phyloP scores from a whole-genome alignment of 352 stramenopile species.

The Globisporangium paddicum region DNA sequence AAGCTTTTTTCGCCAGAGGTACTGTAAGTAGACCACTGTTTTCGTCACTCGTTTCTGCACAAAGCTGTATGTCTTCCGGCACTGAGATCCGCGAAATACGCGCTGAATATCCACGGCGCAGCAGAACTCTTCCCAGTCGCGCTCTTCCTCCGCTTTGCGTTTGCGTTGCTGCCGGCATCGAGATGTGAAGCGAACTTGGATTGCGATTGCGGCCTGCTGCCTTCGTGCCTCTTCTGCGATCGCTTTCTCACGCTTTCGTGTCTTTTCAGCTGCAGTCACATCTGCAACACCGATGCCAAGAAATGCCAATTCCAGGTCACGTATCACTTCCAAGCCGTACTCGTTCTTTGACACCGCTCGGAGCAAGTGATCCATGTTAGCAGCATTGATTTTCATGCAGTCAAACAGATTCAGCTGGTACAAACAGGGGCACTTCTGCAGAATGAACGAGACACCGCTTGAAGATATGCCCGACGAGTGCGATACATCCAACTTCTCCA shows the following conservation, averaged over 20 bases:
- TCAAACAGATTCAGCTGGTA: constrained; percentile 46
- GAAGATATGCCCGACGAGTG: constrained; percentile 24
- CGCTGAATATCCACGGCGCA: constrained; percentile 59
- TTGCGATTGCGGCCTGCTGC: constrained; percentile 24
- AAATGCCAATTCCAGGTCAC: constrained; percentile 33
- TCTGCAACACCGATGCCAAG: constrained; percentile 40
- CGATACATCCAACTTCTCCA: constrained; percentile 46
- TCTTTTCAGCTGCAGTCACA: constrained; percentile 24
- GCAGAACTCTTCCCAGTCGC: constrained; percentile 45
- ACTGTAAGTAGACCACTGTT: constrained; percentile 52
- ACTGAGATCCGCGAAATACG: constrained; percentile 33
- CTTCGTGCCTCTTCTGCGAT: constrained; percentile 13
- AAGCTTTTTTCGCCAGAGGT: constrained; percentile 44
- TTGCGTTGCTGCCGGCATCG: constrained; percentile 23
- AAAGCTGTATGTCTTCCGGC: constrained; percentile 34
- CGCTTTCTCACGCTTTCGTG: constrained; percentile 30
- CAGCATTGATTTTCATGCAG: constrained; percentile 24
- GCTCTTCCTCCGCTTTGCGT: constrained; percentile 14
- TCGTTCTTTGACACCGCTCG: constrained; percentile 12
- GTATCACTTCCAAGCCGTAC: constrained; percentile 52
- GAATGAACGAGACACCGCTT: constrained; percentile 20
- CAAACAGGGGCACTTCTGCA: constrained; percentile 36
- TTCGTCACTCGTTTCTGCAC: constrained; percentile 27
- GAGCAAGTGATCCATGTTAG: constrained; percentile 25
- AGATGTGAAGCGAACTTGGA: constrained; percentile 43